Conservation (phyloP, 768 basidiomycete genomes). For the Phaeotremella skinneri region DNA sequence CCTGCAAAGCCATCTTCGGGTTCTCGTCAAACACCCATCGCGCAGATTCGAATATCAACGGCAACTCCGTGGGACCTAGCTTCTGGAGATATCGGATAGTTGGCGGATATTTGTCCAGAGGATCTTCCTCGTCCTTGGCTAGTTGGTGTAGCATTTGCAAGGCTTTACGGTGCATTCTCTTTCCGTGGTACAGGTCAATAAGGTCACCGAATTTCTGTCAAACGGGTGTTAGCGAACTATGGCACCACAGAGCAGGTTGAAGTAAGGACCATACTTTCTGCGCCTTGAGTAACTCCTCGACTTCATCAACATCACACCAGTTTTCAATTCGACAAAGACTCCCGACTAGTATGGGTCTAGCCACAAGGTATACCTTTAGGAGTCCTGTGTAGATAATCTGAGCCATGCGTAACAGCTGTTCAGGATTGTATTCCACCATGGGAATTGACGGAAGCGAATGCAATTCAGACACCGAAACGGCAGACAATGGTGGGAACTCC, state of each 20-base stretch:
- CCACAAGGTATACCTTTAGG: conserved; percentile 85
- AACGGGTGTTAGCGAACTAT: background rate
- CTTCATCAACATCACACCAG: conserved; percentile 95
- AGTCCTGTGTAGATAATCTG: conserved; percentile 94
- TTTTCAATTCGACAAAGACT: conserved; percentile 85
- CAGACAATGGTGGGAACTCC: conserved; percentile 61
- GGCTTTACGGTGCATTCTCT: conserved; percentile 91
- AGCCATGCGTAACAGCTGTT: conserved; percentile 80
- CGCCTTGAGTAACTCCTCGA: conserved; percentile 78
- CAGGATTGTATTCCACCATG: conserved; percentile 68
- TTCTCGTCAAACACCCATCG: conserved; percentile 82
- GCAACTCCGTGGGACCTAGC: conserved; percentile 74
- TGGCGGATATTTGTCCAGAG: conserved; percentile 73
- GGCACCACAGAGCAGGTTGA: background rate
- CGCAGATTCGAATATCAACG: conserved; percentile 76
- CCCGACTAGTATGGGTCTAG: conserved; percentile 75
- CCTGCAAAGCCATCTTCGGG: conserved; percentile 72
- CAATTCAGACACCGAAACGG: conserved; percentile 61
- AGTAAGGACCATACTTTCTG: conserved; percentile 62
- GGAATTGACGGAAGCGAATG: conserved; percentile 68
- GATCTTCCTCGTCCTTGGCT: conserved; percentile 71
- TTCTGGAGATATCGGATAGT: conserved; percentile 89
- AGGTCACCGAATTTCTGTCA: conserved; percentile 84
- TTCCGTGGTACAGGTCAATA: conserved; percentile 85
- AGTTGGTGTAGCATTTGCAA: conserved; percentile 75